A percentile compares a stretch with the other conserved stretches of the same genome.
These are phyloP conservation scores for Lycium barbarum DNA, from an alignment of 257 asterid genomes.

Conservation along the genomic window DNA sequence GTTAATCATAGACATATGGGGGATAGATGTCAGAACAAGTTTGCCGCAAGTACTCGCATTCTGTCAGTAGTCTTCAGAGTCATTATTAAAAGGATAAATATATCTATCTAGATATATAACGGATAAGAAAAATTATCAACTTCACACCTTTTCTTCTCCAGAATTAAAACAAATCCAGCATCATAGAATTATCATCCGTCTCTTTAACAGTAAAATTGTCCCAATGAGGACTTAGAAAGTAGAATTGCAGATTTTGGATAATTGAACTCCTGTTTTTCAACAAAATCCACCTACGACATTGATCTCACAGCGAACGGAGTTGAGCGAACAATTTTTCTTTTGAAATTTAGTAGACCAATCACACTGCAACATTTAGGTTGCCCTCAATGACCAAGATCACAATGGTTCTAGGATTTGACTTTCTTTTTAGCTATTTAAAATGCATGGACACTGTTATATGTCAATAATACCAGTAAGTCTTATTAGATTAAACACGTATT, in stretches of 20 bases:
- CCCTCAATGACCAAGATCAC: background rate
- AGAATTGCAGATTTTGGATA: background rate
- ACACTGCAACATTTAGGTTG: background rate
- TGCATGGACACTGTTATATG: background rate
- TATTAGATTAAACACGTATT: background rate
- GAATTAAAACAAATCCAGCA: background rate
- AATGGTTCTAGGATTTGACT: background rate
- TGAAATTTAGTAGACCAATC: background rate
- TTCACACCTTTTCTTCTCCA: background rate
- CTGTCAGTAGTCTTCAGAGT: background rate
- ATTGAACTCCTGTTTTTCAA: background rate
- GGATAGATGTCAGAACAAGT: background rate
- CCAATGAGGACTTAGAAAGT: background rate
- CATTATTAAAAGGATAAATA: conserved; percentile 17
- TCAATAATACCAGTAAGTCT: background rate
- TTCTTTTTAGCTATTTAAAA: conserved; percentile 3
- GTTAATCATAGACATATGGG: background rate
- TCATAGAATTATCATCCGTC: background rate
- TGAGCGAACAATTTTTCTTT: background rate
- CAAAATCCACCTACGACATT: background rate
- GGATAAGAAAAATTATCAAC: background rate
- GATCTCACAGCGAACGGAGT: background rate
- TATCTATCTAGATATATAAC: conserved; percentile 10
- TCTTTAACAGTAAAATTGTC: background rate
- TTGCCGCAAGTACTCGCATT: background rate